These are phyloP conservation scores for Salix suchowensis DNA, from an alignment of 345 rosid genomes.

Conservation along the genomic window DNA sequence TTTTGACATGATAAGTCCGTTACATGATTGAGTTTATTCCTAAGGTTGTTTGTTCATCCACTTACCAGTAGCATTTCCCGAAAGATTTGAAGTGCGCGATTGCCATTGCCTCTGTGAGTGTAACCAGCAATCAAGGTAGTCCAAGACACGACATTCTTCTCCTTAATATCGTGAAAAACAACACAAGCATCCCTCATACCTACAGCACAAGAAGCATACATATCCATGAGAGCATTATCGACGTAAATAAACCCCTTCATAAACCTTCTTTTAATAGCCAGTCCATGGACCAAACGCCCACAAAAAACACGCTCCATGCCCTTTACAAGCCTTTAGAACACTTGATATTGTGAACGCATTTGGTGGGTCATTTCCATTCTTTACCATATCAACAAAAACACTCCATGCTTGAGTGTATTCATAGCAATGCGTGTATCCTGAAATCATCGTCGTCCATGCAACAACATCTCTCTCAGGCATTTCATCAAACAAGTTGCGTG, in stretches of 20 bases:
- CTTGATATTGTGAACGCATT: conserved; percentile 66
- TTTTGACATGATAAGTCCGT: background rate
- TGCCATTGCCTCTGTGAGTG: conserved; percentile 69
- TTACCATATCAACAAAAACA: conserved; percentile 57
- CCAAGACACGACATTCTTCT: conserved; percentile 70
- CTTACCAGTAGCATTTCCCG: conserved; percentile 64
- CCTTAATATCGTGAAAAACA: conserved; percentile 47
- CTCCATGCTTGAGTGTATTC: conserved; percentile 45
- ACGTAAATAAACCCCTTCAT: conserved; percentile 56
- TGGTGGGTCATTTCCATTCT: conserved; percentile 45
- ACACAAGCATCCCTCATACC: conserved; percentile 58
- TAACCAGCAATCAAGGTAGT: conserved; percentile 77
- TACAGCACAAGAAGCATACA: conserved; percentile 60
- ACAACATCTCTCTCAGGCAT: conserved; percentile 67
- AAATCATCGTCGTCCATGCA: conserved; percentile 64
- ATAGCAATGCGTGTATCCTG: conserved; percentile 51
- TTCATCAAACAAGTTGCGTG: conserved; percentile 65
- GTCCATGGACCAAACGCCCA: conserved; percentile 63
- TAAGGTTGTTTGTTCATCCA: background rate
- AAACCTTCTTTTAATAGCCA: conserved; percentile 53
- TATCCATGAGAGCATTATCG: conserved; percentile 64
- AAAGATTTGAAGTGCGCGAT: conserved; percentile 55
- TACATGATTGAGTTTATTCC: background rate
- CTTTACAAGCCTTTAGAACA: conserved; percentile 68
- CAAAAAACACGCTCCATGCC: conserved; percentile 43